Evolutionary conservation across 225 moss, liverwort and hornwort species (phyloP).

Genomic region (Antitrichia curtipendula): DNA sequence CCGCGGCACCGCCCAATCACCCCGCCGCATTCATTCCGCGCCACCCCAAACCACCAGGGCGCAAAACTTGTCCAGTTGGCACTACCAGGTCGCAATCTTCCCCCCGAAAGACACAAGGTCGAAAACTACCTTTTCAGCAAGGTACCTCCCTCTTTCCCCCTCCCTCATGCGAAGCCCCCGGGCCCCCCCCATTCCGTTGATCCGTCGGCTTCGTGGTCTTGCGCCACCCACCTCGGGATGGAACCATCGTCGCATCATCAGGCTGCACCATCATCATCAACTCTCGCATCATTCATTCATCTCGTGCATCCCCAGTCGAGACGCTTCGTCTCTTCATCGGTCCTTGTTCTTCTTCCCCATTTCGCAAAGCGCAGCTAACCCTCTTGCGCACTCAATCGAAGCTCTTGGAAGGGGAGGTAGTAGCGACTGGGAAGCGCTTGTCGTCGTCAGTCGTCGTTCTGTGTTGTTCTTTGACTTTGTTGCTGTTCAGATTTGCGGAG

Average conservation of each 20-base stretch:
- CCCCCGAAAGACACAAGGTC: background rate
- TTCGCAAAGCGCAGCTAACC: background rate
- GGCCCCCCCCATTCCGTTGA: background rate
- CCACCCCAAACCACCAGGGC: background rate
- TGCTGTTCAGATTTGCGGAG: background rate
- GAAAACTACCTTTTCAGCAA: background rate
- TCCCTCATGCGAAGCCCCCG: background rate
- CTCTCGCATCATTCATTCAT: background rate
- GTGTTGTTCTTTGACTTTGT: background rate
- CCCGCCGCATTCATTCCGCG: background rate
- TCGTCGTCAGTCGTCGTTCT: background rate
- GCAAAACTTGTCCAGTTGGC: background rate
- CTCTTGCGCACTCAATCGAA: background rate
- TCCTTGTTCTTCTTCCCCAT: background rate
- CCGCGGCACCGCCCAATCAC: background rate
- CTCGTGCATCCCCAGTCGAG: background rate
- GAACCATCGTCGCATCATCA: background rate
- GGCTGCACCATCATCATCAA: background rate
- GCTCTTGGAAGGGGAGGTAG: background rate
- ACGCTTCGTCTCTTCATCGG: background rate
- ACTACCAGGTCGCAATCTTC: background rate
- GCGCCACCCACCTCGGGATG: background rate
- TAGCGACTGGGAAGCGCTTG: too few species aligned
- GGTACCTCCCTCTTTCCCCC: background rate
- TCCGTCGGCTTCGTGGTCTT: background rate